A percentile compares a stretch with the other conserved stretches of the same genome.
Conservation (phyloP, 2,329 filamentous ascomycete species). For the Cytospora chrysosperma region DNA sequence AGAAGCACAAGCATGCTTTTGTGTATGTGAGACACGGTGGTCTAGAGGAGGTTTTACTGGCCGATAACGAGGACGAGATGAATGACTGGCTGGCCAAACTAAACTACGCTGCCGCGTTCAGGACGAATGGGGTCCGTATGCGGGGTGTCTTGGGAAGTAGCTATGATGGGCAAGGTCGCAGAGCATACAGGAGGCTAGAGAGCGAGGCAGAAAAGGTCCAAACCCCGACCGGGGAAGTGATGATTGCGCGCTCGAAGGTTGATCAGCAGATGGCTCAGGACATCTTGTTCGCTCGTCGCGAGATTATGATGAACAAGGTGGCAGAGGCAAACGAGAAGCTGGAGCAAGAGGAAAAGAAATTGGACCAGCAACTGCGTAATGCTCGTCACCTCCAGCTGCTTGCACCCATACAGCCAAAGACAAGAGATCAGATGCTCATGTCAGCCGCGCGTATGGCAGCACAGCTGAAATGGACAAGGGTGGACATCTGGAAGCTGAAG, state of each 20-base stretch:
- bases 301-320: conserved; percentile 83
- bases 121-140: conserved; percentile 87
- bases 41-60: conserved; percentile 85
- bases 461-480: conserved; percentile 88
- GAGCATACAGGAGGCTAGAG: conserved; percentile 70
- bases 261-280: conserved; percentile 83
- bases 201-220: conserved; percentile 58
- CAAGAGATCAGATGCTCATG: conserved; percentile 80
- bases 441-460: conserved; percentile 82
- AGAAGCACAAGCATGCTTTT: conserved; percentile 94
- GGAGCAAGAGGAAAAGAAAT: conserved; percentile 67
- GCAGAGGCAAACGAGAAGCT: conserved; percentile 79
- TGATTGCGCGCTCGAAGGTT: conserved; percentile 69
- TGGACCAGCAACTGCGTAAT: conserved; percentile 83
- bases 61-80: conserved; percentile 86
- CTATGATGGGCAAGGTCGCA: conserved; percentile 77
- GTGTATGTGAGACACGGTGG: conserved; percentile 84
- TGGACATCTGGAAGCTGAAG: conserved; percentile 88
- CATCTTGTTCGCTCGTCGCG: conserved; percentile 76
- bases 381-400: conserved; percentile 86
- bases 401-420: conserved; percentile 87
- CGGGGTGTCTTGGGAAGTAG: conserved; percentile 80
- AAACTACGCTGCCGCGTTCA: conserved; percentile 94
- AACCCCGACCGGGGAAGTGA: conserved; percentile 71
- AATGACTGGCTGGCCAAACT: conserved; percentile 96